phyloP scores from a whole-genome alignment of 2,329 filamentous ascomycete genomes.

The Penicillium sp. region DNA sequence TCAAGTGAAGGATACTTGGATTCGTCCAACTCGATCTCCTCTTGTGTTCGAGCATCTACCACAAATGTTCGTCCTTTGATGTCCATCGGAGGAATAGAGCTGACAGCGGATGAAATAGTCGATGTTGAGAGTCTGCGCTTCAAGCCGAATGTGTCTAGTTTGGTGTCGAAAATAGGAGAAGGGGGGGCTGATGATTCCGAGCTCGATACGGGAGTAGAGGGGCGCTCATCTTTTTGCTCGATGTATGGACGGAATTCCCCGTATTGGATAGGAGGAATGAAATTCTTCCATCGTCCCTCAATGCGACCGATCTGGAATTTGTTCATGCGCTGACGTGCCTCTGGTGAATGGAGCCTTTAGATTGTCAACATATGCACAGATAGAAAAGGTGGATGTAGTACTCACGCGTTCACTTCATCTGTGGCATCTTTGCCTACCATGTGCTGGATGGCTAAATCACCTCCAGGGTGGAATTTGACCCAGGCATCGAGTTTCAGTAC shows the following conservation, averaged over 20 bases:
- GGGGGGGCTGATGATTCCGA: constrained; percentile 53
- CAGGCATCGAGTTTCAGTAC: constrained; percentile 85
- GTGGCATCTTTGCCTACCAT: constrained; percentile 93
- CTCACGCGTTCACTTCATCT: constrained; percentile 84
- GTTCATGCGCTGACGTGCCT: constrained; percentile 71
- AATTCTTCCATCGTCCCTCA: constrained; percentile 79
- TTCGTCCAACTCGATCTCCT: constrained; percentile 71
- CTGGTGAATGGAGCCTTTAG: constrained; percentile 74
- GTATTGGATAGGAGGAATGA: constrained; percentile 85
- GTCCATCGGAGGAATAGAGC: constrained; percentile 10
- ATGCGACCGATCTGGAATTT: constrained; percentile 79
- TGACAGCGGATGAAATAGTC: constrained; percentile 23
- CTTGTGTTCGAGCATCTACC: constrained; percentile 70
- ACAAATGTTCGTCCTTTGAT: constrained; percentile 53
- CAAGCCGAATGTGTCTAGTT: constrained; percentile 33
- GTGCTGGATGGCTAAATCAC: constrained; percentile 81
- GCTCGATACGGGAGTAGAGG: constrained; percentile 42
- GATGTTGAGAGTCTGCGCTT: constrained; percentile 35
- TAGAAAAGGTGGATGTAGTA: constrained; percentile 14
- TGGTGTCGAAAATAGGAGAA: constrained; percentile 57
- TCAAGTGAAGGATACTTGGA: constrained; percentile 78
- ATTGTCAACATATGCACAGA: constrained; percentile 12
- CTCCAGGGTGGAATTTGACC: constrained; percentile 87
- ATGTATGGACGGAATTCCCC: constrained; percentile 65
- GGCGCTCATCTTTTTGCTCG: constrained; percentile 35